Base-by-base conservation (phyloP, 805 yeast genomes). In the Kodamaea laetipori region DNA sequence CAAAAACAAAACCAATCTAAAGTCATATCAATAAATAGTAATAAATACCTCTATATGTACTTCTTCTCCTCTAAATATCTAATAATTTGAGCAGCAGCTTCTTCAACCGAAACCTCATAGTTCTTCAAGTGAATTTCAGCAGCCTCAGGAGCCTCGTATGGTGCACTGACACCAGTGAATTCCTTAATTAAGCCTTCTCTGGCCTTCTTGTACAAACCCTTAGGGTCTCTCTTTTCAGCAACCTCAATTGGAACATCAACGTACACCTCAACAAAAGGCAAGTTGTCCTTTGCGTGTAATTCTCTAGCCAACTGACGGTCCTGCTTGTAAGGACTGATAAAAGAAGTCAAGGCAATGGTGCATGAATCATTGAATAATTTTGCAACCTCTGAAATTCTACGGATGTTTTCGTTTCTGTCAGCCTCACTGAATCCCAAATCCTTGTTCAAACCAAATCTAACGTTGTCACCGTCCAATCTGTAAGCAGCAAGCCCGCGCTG, bases 151-250 rank as follows among this genome's bases (percentile, higher is more conserved):
- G 86, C 94, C 73, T 90, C 98, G 64, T 90, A 90, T 28, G 98
- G 98, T 8, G 97, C 97, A 51, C 90, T 82, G 45, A 90, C 85
- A 45, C 98, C 98, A 11, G 98, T 90, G 71, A 90, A 90, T 61
- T 90, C 96, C 68, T 87, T 87, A 64, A 90, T 90, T 48, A 85
- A 71, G 26, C 98, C 98, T 59, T 90, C 94, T 66, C 97, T 82
- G 12, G 98, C 98, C 77, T 92, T 92, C 69, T 90, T 90, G 74
- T 92, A 92, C 53, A 92, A 73, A 9, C 98, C 98, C 73, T 92
- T 92, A 51, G 98, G 98, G 66, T 92, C 98, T 71, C 98, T 87
- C 66, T 88, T 78, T 74, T 92, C 98, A 39, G 97, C 98, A 49
- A 92, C 89, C 58, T 84, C 90, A 40, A 92, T 75, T 26, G 98